These are phyloP conservation scores for Neofusicoccum sp. DNA, from an alignment of 2,329 filamentous ascomycete genomes.

Conservation along the genomic window DNA sequence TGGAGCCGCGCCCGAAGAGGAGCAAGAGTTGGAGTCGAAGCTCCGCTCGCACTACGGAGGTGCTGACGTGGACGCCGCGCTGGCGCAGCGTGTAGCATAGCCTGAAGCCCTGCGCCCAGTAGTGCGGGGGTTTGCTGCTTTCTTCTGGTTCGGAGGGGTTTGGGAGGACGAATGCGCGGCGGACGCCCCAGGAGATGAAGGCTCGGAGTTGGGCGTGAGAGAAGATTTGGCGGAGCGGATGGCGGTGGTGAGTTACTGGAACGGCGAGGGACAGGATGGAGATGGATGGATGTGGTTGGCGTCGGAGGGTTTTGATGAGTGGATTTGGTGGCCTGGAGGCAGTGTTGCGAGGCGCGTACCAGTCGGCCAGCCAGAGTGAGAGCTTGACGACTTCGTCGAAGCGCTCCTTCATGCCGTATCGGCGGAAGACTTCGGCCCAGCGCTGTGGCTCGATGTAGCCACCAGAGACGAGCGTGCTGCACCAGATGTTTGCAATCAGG, in stretches of 20 bases:
- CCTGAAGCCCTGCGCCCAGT: conserved; percentile 35
- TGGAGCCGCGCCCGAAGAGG: conserved; percentile 30
- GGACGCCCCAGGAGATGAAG: conserved; percentile 40
- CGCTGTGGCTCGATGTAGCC: conserved; percentile 44
- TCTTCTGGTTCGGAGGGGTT: conserved; percentile 18
- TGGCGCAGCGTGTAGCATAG: conserved; percentile 34
- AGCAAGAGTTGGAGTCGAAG: conserved; percentile 33
- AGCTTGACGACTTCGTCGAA: conserved; percentile 56
- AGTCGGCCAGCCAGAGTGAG: conserved; percentile 53
- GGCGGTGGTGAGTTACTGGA: conserved; percentile 12
- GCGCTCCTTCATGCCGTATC: conserved; percentile 59
- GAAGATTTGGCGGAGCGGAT: conserved; percentile 36
- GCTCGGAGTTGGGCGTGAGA: conserved; percentile 30
- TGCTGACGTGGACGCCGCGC: conserved; percentile 31
- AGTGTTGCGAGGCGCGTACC: conserved; percentile 28
- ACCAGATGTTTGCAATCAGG: conserved; percentile 52
- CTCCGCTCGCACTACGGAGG: conserved; percentile 23
- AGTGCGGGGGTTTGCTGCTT: conserved; percentile 30
- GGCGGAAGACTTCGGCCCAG: conserved; percentile 63
- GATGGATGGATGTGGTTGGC: not conserved
- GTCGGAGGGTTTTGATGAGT: not conserved
- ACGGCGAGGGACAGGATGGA: not conserved
- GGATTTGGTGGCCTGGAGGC: not conserved
- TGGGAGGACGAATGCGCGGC: conserved; percentile 31
- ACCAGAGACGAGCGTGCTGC: conserved; percentile 50